Conservation (phyloP, 1,284 basidiomycete genomes). For the Cutaneotrichosporon sp. region DNA sequence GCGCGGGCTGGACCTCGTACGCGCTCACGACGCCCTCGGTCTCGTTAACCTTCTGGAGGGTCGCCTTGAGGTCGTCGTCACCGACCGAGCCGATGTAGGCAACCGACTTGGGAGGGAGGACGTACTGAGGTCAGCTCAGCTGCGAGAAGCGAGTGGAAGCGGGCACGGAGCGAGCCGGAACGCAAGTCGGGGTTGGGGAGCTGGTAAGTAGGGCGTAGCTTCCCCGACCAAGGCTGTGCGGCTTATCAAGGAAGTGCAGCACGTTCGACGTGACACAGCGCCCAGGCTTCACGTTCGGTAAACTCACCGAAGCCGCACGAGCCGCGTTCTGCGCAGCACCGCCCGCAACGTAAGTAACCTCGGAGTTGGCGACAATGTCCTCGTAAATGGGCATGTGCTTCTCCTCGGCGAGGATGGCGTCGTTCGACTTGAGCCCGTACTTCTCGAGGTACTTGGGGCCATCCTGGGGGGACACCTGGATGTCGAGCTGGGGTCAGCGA, state of each 20-base stretch:
- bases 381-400: slow-evolving; percentile 87
- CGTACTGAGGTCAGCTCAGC: slow-evolving; percentile 62
- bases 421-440: slow-evolving; percentile 90
- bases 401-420: slow-evolving; percentile 90
- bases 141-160: neutral
- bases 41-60: slow-evolving; percentile 88
- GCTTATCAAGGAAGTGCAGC: neutral
- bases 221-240: neutral
- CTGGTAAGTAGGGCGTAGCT: neutral
- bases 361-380: slow-evolving; percentile 74
- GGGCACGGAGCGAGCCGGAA: neutral
- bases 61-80: slow-evolving; percentile 83
- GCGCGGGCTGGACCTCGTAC: slow-evolving; percentile 78
- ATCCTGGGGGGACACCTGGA: slow-evolving; percentile 68
- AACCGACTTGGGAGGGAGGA: slow-evolving; percentile 83
- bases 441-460: slow-evolving; percentile 83
- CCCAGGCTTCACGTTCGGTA: neutral
- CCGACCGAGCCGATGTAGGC: slow-evolving; percentile 96
- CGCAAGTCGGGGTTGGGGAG: neutral
- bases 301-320: slow-evolving; percentile 86
- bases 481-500: slow-evolving; percentile 62
- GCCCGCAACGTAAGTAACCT: slow-evolving; percentile 90
- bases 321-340: slow-evolving; percentile 97
- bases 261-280: neutral
- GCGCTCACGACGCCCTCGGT: slow-evolving; percentile 85